These are phyloP conservation scores for Diaporthe caulivora DNA, from an alignment of 2,329 filamentous ascomycete genomes.

Conservation along the genomic window DNA sequence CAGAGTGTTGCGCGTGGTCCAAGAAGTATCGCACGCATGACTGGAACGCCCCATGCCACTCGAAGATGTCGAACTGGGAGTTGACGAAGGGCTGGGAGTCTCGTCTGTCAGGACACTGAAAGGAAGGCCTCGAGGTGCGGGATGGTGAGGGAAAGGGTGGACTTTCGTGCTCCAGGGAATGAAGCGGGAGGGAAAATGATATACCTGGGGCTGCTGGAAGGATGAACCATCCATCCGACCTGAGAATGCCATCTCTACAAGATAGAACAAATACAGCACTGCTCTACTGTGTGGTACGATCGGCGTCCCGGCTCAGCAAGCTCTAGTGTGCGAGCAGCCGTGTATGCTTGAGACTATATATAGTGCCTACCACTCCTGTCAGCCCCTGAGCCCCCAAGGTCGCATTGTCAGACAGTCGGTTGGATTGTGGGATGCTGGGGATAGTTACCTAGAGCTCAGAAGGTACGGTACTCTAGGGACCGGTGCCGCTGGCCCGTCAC, in stretches of 20 bases:
- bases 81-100: slow-evolving; percentile 58
- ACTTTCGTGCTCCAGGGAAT: background rate
- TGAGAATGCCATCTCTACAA: slow-evolving; percentile 48
- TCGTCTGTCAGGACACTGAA: slow-evolving; percentile 22
- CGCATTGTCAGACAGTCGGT: background rate
- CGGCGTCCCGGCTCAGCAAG: slow-evolving; percentile 4
- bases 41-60: slow-evolving; percentile 93
- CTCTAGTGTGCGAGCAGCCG: background rate
- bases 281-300: background rate
- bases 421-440: background rate
- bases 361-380: background rate
- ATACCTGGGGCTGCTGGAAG: slow-evolving; percentile 51
- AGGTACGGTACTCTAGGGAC: background rate
- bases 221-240: slow-evolving; percentile 43
- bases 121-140: slow-evolving; percentile 7
- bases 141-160: slow-evolving; percentile 9
- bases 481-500: background rate
- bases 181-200: slow-evolving; percentile 25
- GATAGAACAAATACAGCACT: background rate
- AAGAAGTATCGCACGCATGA: slow-evolving; percentile 93
- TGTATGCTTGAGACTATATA: background rate
- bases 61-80: slow-evolving; percentile 81
- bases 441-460: background rate
- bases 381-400: background rate
- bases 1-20: slow-evolving; percentile 88